Base-by-base conservation (phyloP, 116 monocot genomes). In the Papilionanthe hybrid region DNA sequence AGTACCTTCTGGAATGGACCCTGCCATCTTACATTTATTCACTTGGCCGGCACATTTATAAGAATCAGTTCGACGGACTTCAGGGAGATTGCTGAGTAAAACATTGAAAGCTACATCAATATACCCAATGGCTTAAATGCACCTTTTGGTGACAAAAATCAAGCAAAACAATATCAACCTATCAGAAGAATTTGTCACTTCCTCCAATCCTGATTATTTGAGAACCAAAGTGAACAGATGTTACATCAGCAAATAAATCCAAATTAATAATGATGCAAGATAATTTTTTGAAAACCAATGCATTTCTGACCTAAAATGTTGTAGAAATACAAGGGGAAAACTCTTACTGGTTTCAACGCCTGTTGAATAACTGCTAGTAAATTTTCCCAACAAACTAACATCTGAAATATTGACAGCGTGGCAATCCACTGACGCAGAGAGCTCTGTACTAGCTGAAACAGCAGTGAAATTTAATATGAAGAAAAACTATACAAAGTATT, bases 1-100 rank as follows among this genome's bases (percentile, higher is more conserved):
- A 80, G 49, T 65, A 41, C 32, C 9, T 48, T 50, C 57, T 66
- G 60, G 29, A 80, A 57, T 42, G 45, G 72, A 63, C 20, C 45
- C 63, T 2, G 69, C 25, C 47, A 77, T 72, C 75, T 82, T 83
- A 69, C 56, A 63, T 60, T 45, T 78, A 85, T 79, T 76, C 11
- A 75, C 29, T 49, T 84, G 60, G 58, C 66, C 55, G 42, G 13
- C 50, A 71, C 5, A 27, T 71, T 75, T 77, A 81, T 68, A 67
- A 78, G 83, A 53, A 75, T 63, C 43, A 60, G 23, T 32, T 41
- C 8, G 44, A 78, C 42, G 42, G 15, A 49, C 72, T 47, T 77
- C 28, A 68, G 79, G 30, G 49, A 30, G 55, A 75, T 82, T 86
- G 82, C 55, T 82, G 48, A 75, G 19, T 28, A 50, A 27, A 3